A percentile compares a stretch with the other conserved stretches of the same genome.
Conservation (phyloP, 2,329 filamentous ascomycete genomes). For the Monilinia aucupariae region DNA sequence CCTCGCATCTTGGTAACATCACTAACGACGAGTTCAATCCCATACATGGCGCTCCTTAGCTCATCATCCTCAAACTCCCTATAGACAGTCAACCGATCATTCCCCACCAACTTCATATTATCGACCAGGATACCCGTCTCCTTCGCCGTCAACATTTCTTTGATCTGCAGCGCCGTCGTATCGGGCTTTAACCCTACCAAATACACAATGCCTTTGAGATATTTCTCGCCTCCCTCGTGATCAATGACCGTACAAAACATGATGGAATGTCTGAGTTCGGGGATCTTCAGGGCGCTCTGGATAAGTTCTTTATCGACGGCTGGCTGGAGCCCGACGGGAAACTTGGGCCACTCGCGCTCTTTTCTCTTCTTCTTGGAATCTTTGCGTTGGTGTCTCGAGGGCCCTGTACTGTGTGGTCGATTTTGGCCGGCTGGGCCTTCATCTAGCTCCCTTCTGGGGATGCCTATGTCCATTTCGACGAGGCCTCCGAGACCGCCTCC, state of each 20-base stretch:
- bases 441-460: not conserved
- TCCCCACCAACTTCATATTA: not conserved
- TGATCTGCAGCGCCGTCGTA: not conserved
- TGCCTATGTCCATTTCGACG: not conserved
- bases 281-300: not conserved
- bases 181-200: not conserved
- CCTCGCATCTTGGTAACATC: not conserved
- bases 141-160: not conserved
- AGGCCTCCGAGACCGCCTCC: not conserved
- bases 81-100: not conserved
- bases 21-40: not conserved
- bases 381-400: too few relatives aligned
- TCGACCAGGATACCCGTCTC: not conserved
- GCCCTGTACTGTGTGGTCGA: too few relatives aligned
- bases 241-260: not conserved
- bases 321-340: not conserved
- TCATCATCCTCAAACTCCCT: slow-evolving; percentile 5
- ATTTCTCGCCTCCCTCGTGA: too few relatives aligned
- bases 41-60: not conserved
- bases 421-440: not conserved
- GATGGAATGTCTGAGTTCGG: not conserved
- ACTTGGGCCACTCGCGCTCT: not conserved
- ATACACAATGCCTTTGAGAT: not conserved
- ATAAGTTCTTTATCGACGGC: not conserved
- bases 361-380: too few relatives aligned